Conservation (phyloP, 2,329 filamentous ascomycete species). For the Epichloe sibirici region DNA sequence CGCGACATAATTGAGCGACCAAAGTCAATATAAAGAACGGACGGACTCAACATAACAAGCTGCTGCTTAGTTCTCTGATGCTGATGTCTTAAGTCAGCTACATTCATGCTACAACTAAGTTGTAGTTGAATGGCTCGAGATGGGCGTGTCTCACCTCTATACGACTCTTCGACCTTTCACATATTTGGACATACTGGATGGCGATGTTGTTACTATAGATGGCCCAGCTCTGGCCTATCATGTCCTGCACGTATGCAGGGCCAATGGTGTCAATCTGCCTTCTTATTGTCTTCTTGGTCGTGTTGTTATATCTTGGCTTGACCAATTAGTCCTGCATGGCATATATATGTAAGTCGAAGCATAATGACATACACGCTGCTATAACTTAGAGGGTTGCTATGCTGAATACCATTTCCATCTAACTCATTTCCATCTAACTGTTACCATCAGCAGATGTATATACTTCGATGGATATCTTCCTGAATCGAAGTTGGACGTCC, state of each 20-base stretch:
- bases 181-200: constrained; percentile 26
- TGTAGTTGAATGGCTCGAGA: constrained; percentile 9
- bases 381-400: not conserved
- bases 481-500: constrained; percentile 45
- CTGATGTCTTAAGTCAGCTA: no score
- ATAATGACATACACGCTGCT: not conserved
- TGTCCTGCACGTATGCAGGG: constrained; percentile 45
- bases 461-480: constrained; percentile 84
- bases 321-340: constrained; percentile 39
- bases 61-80: not conserved
- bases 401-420: not conserved
- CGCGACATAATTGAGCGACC: not conserved
- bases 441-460: constrained; percentile 38
- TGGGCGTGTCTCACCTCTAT: constrained; percentile 51
- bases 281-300: constrained; percentile 51
- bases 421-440: constrained; percentile 1
- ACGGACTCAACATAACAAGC: not conserved
- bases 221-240: constrained; percentile 70
- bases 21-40: not conserved
- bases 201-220: constrained; percentile 48
- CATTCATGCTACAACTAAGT: not conserved
- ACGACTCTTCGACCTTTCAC: constrained; percentile 41
- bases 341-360: constrained; percentile 45
- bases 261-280: constrained; percentile 41
- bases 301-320: constrained; percentile 49